These are phyloP conservation scores for Apiotrichum sp. DNA, from an alignment of 1,284 basidiomycete genomes.

Conservation along the genomic window DNA sequence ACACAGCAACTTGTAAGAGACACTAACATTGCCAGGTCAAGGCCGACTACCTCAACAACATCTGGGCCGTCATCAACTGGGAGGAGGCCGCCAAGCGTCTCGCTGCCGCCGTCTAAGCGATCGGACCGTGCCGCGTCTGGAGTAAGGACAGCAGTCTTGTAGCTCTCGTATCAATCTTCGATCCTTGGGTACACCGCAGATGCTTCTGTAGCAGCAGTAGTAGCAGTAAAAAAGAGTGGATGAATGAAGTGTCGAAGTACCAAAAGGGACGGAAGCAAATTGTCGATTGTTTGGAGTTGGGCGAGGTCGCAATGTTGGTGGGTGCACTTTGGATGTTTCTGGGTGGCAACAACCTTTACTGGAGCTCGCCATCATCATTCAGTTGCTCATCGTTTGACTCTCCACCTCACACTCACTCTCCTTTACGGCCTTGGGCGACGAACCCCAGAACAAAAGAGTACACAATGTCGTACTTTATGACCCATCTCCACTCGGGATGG, in stretches of 20 bases:
- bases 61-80: conserved; percentile 91
- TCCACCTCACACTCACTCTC: not conserved
- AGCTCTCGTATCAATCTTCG: no score
- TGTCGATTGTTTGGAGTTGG: not conserved
- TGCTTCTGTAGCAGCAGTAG: no score
- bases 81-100: conserved; percentile 76
- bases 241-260: no score
- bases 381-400: not conserved
- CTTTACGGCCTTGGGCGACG: not conserved
- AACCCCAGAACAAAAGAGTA: not conserved
- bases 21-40: conserved; percentile 49
- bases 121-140: no score
- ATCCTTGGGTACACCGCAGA: no score
- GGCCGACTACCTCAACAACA: conserved; percentile 79
- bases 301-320: not conserved
- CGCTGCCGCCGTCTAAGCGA: conserved; percentile 50
- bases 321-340: not conserved
- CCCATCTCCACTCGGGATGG: conserved; percentile 81
- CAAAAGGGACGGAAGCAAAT: not conserved
- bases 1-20: not conserved
- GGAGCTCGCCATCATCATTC: not conserved
- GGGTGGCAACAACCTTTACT: no score
- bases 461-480: conserved; percentile 49
- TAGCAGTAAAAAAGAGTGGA: no score
- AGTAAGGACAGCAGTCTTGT: no score